Base-by-base conservation (phyloP, 202 grass and related monocot genomes). In the Panicum virgatum region DNA sequence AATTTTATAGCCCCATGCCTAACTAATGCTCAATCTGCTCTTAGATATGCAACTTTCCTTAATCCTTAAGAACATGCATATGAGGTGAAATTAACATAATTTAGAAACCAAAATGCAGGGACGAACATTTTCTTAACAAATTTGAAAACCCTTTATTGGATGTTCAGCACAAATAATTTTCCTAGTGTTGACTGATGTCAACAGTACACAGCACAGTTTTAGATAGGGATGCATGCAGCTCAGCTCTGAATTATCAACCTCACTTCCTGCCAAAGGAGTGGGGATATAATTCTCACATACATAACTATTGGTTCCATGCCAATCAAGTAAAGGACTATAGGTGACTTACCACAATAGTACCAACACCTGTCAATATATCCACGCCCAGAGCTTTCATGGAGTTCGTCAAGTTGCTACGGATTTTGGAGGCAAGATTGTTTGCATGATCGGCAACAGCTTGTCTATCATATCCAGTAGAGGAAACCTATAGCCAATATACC, bases 401-500 rank as follows among this genome's bases (percentile, higher is more conserved):
- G 80, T 97, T 97, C 67, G 94, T 97, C 86, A 97, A 80, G 82
- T 94, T 97, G 80, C 86, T 87, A 65, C 84, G 84, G 80, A 97
- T 97, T 84, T 97, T 97, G 14, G 88, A 89, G 34, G 91, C 92
- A 66, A 97, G 88, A 87, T 97, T 97, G 72, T 91, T 97, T 88
- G 94, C 94, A 81, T 97, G 94, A 83, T 97, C 92, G 50, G 92
- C 94, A 61, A 94, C 94, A 85, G 77, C 84, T 89, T 94, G 92
- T 64, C 94, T 94, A 70, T 97, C 86, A 87, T 91, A 94, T 87
- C 94, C 94, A 83, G 94, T 5, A 82, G 90, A 78, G 22, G 90
- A 89, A 80, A 97, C 94, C 94, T 97, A 73, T 72, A 73, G 32
- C 3, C 29, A 82, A 76, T 27, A 68, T 36, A 62, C 19, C 61